Percentiles rank a stretch among this genome's conserved stretches.
phyloP scores from a whole-genome alignment of 192 early-diverging fungal species.

The Coemansia sp. region DNA sequence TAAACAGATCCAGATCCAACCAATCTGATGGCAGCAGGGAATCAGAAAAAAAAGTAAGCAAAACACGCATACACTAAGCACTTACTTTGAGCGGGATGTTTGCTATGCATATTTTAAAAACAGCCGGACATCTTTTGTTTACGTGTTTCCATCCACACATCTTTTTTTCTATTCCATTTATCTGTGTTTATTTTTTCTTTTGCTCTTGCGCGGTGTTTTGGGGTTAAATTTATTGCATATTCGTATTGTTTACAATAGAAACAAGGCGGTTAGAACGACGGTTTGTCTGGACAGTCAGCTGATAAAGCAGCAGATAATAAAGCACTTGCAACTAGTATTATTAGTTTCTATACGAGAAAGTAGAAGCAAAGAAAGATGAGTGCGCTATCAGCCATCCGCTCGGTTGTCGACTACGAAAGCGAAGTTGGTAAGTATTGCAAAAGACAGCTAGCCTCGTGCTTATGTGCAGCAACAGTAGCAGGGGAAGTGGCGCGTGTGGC shows the following conservation, averaged over 20 bases:
- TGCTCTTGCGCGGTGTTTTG: not conserved
- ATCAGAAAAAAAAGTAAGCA: too few relatives aligned
- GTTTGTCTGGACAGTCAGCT: too few relatives aligned
- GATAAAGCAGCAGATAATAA: too few relatives aligned
- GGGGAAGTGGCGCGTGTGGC: too few relatives aligned
- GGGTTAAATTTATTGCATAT: not conserved
- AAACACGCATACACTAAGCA: too few relatives aligned
- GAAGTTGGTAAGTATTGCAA: conserved; percentile 32
- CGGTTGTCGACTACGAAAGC: conserved; percentile 44
- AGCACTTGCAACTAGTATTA: too few relatives aligned
- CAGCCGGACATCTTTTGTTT: not conserved
- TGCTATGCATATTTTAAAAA: not conserved
- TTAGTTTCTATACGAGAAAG: too few relatives aligned
- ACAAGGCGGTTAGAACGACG: too few relatives aligned
- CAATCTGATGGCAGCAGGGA: too few relatives aligned
- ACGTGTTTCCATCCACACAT: not conserved
- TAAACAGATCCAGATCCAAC: conserved; percentile 3
- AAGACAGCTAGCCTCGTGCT: too few relatives aligned
- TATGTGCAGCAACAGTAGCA: too few relatives aligned
- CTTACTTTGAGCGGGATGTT: too few relatives aligned
- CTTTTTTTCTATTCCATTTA: not conserved
- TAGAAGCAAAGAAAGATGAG: conserved; percentile 26
- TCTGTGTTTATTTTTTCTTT: conserved; percentile 6
- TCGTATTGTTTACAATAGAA: not conserved
- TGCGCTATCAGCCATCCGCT: conserved; percentile 46